These are phyloP conservation scores for Vitis labrusca DNA, from an alignment of 164 flowering plant species.

Conservation along the genomic window DNA sequence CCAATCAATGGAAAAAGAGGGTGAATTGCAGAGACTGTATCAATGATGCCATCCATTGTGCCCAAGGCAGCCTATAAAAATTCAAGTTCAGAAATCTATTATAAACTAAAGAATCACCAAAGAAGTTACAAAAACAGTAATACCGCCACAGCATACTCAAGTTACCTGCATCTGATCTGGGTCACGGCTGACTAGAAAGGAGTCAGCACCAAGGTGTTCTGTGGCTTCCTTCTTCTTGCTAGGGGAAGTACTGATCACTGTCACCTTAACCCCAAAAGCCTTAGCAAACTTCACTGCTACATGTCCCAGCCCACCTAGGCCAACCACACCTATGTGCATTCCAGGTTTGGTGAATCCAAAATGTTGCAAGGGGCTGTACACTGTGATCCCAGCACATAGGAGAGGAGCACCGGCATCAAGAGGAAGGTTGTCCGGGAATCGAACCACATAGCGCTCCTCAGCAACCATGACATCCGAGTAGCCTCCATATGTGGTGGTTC, in stretches of 20 bases:
- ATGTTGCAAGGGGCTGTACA: slow-evolving; percentile 51
- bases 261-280: slow-evolving; percentile 50
- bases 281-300: slow-evolving; percentile 56
- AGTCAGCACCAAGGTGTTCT: slow-evolving; percentile 46
- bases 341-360: slow-evolving; percentile 38
- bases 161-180: slow-evolving; percentile 39
- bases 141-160: not conserved
- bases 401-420: slow-evolving; percentile 40
- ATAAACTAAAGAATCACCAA: too few species aligned
- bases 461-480: slow-evolving; percentile 40
- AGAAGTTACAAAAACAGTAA: too few species aligned
- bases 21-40: slow-evolving; percentile 50
- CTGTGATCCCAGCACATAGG: slow-evolving; percentile 53
- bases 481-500: slow-evolving; percentile 47
- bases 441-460: slow-evolving; percentile 31
- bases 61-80: slow-evolving; percentile 31
- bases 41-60: slow-evolving; percentile 52
- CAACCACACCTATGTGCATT: slow-evolving; percentile 43
- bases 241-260: slow-evolving; percentile 50
- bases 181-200: slow-evolving; percentile 40
- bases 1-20: slow-evolving; percentile 40
- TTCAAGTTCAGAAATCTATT: too few species aligned
- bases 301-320: slow-evolving; percentile 60
- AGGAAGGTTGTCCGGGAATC: slow-evolving; percentile 38
- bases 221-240: slow-evolving; percentile 44